A percentile compares a stretch with the other conserved stretches of the same genome.
phyloP scores from a whole-genome alignment of 139 green algal genomes.

The Edaphochlamys debaryana region DNA sequence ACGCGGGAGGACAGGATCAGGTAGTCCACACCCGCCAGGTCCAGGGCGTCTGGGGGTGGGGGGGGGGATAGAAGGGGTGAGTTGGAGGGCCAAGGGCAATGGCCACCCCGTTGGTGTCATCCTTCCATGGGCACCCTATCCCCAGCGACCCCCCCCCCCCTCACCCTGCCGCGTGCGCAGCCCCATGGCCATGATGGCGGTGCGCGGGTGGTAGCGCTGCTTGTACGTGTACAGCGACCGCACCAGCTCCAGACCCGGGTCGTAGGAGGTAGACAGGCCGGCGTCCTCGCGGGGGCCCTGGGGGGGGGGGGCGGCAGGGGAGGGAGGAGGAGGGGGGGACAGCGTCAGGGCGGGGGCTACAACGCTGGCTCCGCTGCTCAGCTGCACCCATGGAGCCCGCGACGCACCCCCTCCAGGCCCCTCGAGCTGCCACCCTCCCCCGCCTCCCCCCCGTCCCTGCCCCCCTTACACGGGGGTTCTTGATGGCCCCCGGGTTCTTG shows the following conservation, averaged over 20 bases:
- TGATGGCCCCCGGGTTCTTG: conserved; percentile 79
- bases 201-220: conserved; percentile 68
- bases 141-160: not conserved
- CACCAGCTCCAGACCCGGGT: conserved; percentile 79
- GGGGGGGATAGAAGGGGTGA: not conserved
- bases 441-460: too few relatives aligned
- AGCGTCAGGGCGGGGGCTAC: too few relatives aligned
- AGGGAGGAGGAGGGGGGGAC: too few relatives aligned
- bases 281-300: conserved; percentile 79
- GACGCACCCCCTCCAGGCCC: too few relatives aligned
- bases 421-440: too few relatives aligned
- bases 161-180: conserved; percentile 73
- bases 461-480: conserved; percentile 72
- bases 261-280: conserved; percentile 53
- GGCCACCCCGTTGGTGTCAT: too few relatives aligned
- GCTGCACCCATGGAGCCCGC: too few relatives aligned
- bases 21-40: conserved; percentile 82
- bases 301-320: not conserved
- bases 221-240: conserved; percentile 82
- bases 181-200: conserved; percentile 84
- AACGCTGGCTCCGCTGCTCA: too few relatives aligned
- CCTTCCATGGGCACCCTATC: too few relatives aligned
- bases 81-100: not conserved
- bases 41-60: conserved; percentile 68
- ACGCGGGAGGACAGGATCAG: conserved; percentile 71